Evolutionary conservation across 164 flowering plant genomes (phyloP), one percentile per base, ranked within the genome.

Genomic region (Vitis rupestris): DNA sequence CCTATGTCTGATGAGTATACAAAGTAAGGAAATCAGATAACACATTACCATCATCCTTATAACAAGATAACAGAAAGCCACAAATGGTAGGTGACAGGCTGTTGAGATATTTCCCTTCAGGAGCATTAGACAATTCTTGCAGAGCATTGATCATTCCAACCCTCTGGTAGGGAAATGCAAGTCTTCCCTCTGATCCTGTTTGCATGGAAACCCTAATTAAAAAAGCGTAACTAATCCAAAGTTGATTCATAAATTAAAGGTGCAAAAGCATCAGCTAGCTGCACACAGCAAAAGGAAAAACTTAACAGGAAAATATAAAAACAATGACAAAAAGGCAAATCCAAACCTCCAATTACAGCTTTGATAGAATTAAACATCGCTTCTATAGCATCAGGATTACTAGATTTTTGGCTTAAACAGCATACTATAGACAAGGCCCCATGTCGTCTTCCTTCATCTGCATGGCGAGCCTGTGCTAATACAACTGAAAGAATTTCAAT

Each of bases 161-260:
- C 76, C 98, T 81, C 77, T 96, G 99, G 74, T 96, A 89, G 54
- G 97, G 92, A 80, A 86, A 93, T 66, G 91, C 73, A 64, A 96
- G 88, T 76, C 98, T 89, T 59, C 99, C 99, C 80, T 96, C 99
- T 54, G 98, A 92, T 50, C 99, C 99, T 96, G 89, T 70, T 67
- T 16, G 64, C 10, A 73, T 14, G 54, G 37, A 55, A 59, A 54
- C 1, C 8, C 12, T 50, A 19, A n/a, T 11, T 15, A 12, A 50
- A 31, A 12, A 29, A n/a, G 55, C 66, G 61, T 70, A 67, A 27
- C 23, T n/a, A n/a, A 54, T 19, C 2, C 27, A 57, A 52, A 31
- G 12, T 37, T 14, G 7, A 50, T 10, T 15, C 16, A 11, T 49
- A 52, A 48, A 14, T 44, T 54, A 61, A 49, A 53, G 3, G 55